Conservation (phyloP, 2,329 filamentous ascomycete species). For the Incumbomyces delicatus region DNA sequence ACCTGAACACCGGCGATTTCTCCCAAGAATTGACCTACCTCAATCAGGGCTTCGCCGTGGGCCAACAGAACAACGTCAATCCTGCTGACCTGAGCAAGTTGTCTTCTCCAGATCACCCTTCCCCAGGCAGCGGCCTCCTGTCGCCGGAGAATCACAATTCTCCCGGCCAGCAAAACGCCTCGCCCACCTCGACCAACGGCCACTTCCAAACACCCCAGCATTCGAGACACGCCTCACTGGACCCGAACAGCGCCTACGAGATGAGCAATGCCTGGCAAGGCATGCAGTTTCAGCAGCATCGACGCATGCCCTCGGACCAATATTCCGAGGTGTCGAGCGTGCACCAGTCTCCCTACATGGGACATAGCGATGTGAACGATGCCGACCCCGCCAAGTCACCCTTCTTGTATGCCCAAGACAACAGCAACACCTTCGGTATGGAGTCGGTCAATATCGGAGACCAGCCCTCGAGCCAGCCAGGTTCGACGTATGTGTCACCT, state of each 20-base stretch:
- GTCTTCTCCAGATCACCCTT: constrained; percentile 41
- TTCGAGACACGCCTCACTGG: constrained; percentile 51
- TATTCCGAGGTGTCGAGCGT: constrained; percentile 78
- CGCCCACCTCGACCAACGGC: constrained; percentile 45
- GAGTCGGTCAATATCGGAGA: constrained; percentile 67
- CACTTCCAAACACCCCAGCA: constrained; percentile 45
- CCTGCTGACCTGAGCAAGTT: constrained; percentile 38
- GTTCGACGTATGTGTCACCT: constrained; percentile 62
- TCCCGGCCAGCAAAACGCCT: constrained; percentile 39
- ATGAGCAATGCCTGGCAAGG: constrained; percentile 45
- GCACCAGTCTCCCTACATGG: constrained; percentile 71
- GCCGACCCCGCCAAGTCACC: constrained; percentile 65
- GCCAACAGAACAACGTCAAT: constrained; percentile 26
- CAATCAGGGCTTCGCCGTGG: neutral
- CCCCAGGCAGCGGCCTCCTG: constrained; percentile 42
- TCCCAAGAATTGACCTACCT: constrained; percentile 30
- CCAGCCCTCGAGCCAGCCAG: constrained; percentile 46
- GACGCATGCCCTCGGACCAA: constrained; percentile 78
- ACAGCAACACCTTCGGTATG: constrained; percentile 68
- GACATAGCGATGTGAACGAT: constrained; percentile 65
- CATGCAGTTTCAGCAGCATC: constrained; percentile 65
- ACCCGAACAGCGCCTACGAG: constrained; percentile 48
- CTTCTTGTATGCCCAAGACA: constrained; percentile 63
- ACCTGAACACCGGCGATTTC: constrained; percentile 26
- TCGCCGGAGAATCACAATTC: constrained; percentile 45